Conservation (phyloP, 2,329 filamentous ascomycete species). For the Alternaria brassicicola region DNA sequence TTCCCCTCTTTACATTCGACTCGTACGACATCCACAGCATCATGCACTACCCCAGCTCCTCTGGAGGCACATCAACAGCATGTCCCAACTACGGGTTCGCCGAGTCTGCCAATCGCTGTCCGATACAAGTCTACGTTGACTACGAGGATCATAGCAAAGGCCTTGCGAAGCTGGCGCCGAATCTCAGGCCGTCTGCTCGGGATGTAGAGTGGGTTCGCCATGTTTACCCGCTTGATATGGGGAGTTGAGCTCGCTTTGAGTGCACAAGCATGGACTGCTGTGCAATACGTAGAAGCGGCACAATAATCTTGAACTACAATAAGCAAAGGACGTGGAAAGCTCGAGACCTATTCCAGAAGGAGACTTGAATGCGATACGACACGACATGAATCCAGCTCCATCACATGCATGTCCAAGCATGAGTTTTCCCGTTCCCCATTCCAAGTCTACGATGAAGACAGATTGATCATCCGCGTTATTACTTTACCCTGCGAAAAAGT, state of each 20-base stretch:
- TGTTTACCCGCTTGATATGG: neutral
- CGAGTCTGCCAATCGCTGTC: neutral
- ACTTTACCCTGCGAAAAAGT: neutral
- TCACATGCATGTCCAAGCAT: too few species aligned
- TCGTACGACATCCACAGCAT: neutral
- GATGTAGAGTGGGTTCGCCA: slow-evolving; percentile 5
- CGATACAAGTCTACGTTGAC: neutral
- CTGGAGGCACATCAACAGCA: neutral
- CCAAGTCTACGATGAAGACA: neutral
- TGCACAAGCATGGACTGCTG: neutral
- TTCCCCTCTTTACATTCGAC: neutral
- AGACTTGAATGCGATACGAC: neutral
- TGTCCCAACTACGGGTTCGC: neutral
- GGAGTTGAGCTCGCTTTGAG: neutral
- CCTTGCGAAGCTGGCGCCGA: neutral
- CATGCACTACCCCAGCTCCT: slow-evolving; percentile 1
- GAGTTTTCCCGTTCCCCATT: too few species aligned
- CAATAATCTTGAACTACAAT: too few species aligned
- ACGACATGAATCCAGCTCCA: neutral
- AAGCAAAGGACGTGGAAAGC: too few species aligned
- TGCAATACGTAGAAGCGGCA: too few species aligned
- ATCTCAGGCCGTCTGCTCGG: slow-evolving; percentile 1
- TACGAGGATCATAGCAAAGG: neutral
- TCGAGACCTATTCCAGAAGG: too few species aligned
- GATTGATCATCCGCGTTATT: neutral